phyloP scores from a whole-genome alignment of 345 rosid species.

The Eutrema heterophyllum region DNA sequence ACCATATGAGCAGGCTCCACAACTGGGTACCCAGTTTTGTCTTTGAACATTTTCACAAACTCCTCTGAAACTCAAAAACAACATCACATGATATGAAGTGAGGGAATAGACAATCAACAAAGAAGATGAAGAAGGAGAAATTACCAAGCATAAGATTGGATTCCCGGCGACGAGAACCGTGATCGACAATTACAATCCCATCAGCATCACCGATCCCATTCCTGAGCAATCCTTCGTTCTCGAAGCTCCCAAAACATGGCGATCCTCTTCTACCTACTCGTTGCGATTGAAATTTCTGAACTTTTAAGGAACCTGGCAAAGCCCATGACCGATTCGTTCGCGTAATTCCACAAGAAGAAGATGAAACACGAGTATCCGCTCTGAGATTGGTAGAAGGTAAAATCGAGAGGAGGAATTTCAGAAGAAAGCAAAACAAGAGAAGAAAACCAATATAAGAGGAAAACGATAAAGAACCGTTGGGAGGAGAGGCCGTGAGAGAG shows the following conservation, averaged over 20 bases:
- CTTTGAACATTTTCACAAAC: slow-evolving; percentile 78
- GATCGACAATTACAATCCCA: slow-evolving; percentile 85
- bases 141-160: slow-evolving; percentile 87
- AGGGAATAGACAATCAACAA: background rate
- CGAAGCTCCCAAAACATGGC: slow-evolving; percentile 27
- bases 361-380: slow-evolving; percentile 2
- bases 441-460: background rate
- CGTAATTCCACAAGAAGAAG: slow-evolving; percentile 2
- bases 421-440: background rate
- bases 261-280: slow-evolving; percentile 11
- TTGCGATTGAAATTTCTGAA: slow-evolving; percentile 7
- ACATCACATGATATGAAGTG: background rate
- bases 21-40: slow-evolving; percentile 60
- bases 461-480: slow-evolving; percentile 6
- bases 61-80: slow-evolving; percentile 54
- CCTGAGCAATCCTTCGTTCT: slow-evolving; percentile 27
- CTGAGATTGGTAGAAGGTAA: background rate
- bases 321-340: slow-evolving; percentile 22
- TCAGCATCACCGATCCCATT: slow-evolving; percentile 47
- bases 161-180: slow-evolving; percentile 84
- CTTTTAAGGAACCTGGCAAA: slow-evolving; percentile 19
- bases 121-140: background rate
- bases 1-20: slow-evolving; percentile 99
- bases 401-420: too few species aligned
- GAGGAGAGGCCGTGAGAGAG: background rate